Percentiles rank a stretch among this genome's conserved stretches.
Evolutionary conservation across 108 stramenopile species (phyloP).

Genomic region (Poteriospumella lacustris): DNA sequence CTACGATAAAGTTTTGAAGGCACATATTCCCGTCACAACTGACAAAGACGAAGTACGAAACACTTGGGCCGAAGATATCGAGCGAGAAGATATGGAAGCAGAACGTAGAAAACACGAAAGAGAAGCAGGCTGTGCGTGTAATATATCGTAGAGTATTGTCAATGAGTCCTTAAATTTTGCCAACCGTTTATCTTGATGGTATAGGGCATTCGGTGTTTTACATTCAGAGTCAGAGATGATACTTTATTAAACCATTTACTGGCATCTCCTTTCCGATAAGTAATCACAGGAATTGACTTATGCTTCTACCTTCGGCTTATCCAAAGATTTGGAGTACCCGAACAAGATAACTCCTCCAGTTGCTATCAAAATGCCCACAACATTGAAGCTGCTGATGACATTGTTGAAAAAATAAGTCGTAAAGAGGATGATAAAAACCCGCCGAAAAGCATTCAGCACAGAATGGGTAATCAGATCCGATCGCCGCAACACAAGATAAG

Average conservation of each 20-base stretch:
- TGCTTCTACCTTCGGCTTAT: background rate
- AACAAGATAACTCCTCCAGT: conserved; percentile 9
- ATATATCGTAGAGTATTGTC: too few species aligned
- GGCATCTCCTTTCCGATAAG: too few species aligned
- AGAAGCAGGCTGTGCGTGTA: too few species aligned
- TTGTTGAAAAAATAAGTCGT: background rate
- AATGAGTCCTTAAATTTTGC: too few species aligned
- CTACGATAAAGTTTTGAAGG: conserved; percentile 25
- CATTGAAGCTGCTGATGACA: background rate
- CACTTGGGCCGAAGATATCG: conserved; percentile 26
- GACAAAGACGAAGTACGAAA: conserved; percentile 10
- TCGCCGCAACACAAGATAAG: background rate
- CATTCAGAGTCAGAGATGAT: too few species aligned
- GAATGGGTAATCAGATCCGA: conserved; percentile 21
- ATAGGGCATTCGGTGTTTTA: too few species aligned
- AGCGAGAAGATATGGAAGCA: conserved; percentile 28
- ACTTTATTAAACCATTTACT: too few species aligned
- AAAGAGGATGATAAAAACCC: conserved; percentile 22
- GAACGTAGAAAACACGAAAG: conserved; percentile 15
- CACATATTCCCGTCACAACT: background rate
- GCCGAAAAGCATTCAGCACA: conserved; percentile 24
- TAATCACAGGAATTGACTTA: too few species aligned
- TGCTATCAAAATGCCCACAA: background rate
- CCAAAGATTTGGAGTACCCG: background rate
- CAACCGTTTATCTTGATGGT: too few species aligned